Conservation (phyloP, 73 alveolate species). For the Tetrahymena borealis region DNA sequence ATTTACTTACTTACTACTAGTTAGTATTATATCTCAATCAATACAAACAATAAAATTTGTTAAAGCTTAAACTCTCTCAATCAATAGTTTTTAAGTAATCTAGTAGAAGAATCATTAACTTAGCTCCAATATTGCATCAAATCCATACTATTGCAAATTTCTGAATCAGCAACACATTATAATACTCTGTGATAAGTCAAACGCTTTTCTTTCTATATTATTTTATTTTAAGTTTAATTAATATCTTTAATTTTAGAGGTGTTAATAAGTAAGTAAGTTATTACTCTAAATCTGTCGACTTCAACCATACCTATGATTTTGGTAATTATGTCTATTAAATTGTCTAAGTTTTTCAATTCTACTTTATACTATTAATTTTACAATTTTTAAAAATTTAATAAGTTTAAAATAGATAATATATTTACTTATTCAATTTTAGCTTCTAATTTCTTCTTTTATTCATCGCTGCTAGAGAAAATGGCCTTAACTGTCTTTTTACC, state of each 20-base stretch:
- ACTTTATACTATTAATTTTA: background rate
- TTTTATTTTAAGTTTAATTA: background rate
- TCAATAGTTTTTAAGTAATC: background rate
- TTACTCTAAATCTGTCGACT: background rate
- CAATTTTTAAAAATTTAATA: background rate
- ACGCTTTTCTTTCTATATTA: background rate
- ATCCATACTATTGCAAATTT: background rate
- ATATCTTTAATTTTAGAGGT: background rate
- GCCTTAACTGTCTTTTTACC: slow-evolving; percentile 37
- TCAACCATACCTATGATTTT: background rate
- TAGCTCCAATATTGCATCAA: background rate
- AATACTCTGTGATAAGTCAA: background rate
- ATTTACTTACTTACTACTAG: too few species aligned
- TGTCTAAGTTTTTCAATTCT: background rate
- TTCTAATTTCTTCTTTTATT: background rate
- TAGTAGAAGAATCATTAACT: background rate
- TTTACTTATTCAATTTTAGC: background rate
- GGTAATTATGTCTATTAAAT: background rate
- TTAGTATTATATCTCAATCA: too few species aligned
- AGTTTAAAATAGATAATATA: background rate
- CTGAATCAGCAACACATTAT: background rate
- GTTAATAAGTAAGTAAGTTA: background rate
- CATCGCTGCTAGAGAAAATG: slow-evolving; percentile 9
- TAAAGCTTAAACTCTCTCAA: background rate
- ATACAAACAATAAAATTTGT: too few species aligned